Percentiles rank a stretch among this genome's conserved stretches.
Conservation (phyloP, 2,329 filamentous ascomycete species). For the Cytospora paraplurivora region DNA sequence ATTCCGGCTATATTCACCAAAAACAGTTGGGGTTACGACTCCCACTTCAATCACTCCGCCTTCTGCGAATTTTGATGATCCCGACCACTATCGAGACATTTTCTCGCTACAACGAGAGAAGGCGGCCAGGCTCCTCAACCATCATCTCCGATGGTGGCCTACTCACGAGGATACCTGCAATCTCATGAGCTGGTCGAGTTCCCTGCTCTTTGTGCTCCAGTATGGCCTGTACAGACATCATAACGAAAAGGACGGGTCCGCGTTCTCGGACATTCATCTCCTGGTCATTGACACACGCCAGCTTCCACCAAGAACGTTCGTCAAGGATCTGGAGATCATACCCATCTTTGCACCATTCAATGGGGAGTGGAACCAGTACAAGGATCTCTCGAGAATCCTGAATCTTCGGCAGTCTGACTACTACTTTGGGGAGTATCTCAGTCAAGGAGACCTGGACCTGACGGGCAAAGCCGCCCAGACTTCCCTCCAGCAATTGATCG, state of each 20-base stretch:
- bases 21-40: not conserved
- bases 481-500: not conserved
- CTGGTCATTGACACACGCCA: not conserved
- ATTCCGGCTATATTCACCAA: not conserved
- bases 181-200: not conserved
- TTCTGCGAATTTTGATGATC: not conserved
- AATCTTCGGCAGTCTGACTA: not conserved
- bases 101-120: too few species aligned
- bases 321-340: not conserved
- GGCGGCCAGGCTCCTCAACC: not conserved
- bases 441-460: not conserved
- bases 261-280: not conserved
- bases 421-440: not conserved
- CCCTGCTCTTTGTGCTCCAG: not conserved
- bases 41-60: not conserved
- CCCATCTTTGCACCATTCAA: not conserved
- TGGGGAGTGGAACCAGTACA: accelerated
- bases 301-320: not conserved
- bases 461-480: not conserved
- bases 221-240: not conserved
- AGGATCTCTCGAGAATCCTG: not conserved
- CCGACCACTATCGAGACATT: not conserved
- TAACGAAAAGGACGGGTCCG: not conserved
- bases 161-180: not conserved
- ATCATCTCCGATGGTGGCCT: not conserved